Evolutionary conservation across 1,284 basidiomycete species (phyloP).

Genomic region (Somion occarium): DNA sequence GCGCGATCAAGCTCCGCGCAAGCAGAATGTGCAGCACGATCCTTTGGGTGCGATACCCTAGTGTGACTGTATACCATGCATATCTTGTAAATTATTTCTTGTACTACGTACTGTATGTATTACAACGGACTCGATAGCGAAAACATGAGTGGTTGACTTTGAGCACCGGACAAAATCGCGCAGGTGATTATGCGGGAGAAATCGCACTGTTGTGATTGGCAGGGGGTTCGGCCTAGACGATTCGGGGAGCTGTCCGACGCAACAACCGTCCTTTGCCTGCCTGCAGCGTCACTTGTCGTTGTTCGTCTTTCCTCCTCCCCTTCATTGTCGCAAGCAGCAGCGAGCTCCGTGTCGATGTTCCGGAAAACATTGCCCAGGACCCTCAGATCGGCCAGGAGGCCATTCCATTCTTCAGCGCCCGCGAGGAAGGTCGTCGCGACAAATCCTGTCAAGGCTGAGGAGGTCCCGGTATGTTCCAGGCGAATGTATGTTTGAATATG

Average conservation of each 20-base stretch:
- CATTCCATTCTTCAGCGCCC: slow-evolving; percentile 60
- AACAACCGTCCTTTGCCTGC: slow-evolving; percentile 8
- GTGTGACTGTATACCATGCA: not conserved
- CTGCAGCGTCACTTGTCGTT: slow-evolving; percentile 9
- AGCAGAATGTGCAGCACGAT: slow-evolving; percentile 40
- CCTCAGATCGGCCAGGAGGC: slow-evolving; percentile 43
- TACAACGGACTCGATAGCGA: not conserved
- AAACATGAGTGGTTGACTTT: not conserved
- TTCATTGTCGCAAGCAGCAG: slow-evolving; percentile 19
- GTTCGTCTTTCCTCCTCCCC: slow-evolving; percentile 14
- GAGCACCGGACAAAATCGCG: not conserved
- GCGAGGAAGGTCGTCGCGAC: slow-evolving; percentile 65
- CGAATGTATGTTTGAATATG: slow-evolving; percentile 6
- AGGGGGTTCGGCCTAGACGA: not conserved
- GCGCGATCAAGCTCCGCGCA: slow-evolving; percentile 31
- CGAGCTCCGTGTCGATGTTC: slow-evolving; percentile 26
- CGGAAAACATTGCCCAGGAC: slow-evolving; percentile 34
- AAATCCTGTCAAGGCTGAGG: slow-evolving; percentile 78
- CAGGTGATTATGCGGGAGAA: slow-evolving; percentile 14
- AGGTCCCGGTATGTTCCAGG: slow-evolving; percentile 58
- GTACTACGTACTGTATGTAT: not conserved
- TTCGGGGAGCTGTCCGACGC: slow-evolving; percentile 1
- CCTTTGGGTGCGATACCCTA: slow-evolving; percentile 49
- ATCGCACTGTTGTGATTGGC: slow-evolving; percentile 18
- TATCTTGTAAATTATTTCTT: not conserved